A percentile compares a stretch with the other conserved stretches of the same genome.
These are phyloP conservation scores for Lactarius indigo DNA, from an alignment of 768 basidiomycete genomes.

Conservation along the genomic window DNA sequence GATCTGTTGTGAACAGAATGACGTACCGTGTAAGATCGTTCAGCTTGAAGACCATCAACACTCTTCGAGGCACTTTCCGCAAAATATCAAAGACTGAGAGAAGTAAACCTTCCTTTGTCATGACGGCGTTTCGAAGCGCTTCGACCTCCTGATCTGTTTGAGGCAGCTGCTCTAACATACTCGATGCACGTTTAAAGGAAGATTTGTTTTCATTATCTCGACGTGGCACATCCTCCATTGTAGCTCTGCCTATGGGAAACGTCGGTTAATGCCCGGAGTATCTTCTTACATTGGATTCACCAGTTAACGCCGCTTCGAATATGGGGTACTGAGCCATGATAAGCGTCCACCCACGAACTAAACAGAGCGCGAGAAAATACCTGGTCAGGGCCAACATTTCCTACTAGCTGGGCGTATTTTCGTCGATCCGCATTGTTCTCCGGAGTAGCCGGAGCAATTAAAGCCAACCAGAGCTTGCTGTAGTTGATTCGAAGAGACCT, in stretches of 20 bases:
- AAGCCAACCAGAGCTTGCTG: conserved; percentile 84
- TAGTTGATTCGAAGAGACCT: conserved; percentile 77
- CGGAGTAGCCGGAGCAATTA: conserved; percentile 72
- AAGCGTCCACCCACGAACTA: background rate
- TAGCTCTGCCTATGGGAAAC: conserved; percentile 50
- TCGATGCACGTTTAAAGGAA: conserved; percentile 60
- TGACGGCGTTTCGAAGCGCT: conserved; percentile 77
- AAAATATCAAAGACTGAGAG: conserved; percentile 85
- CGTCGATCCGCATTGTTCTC: conserved; percentile 62
- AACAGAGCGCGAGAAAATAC: conserved; percentile 41
- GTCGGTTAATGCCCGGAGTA: conserved; percentile 7
- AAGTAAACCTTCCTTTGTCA: conserved; percentile 78
- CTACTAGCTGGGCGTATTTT: conserved; percentile 87
- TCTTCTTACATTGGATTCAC: conserved; percentile 28
- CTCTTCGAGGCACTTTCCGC: conserved; percentile 77
- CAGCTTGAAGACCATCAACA: conserved; percentile 79
- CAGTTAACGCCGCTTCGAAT: conserved; percentile 95
- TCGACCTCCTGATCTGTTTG: conserved; percentile 78
- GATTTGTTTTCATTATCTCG: conserved; percentile 31
- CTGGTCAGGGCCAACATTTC: conserved; percentile 84
- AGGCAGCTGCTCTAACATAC: conserved; percentile 70
- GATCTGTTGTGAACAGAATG: background rate
- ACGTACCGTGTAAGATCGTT: conserved; percentile 79
- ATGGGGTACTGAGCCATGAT: conserved; percentile 67
- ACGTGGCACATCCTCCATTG: conserved; percentile 59